A percentile compares a stretch with the other conserved stretches of the same genome.
Evolutionary conservation across 2,329 filamentous ascomycete species (phyloP).

Genomic region (Talaromyces sp.): DNA sequence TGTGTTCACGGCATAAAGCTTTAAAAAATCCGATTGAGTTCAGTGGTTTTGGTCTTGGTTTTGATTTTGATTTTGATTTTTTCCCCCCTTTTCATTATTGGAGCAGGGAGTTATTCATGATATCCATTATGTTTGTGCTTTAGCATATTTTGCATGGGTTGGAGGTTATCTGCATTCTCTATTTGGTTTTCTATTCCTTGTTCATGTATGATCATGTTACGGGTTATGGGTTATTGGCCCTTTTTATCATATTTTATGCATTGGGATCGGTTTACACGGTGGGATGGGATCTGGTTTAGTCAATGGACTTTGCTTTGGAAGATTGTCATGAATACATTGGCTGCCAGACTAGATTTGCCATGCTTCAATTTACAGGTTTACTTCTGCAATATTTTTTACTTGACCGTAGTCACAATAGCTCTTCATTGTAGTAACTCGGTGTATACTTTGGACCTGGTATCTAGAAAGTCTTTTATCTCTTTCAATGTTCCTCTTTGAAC

Average conservation of each 20-base stretch:
- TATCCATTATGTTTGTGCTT: conserved; percentile 22
- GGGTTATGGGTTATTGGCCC: conserved; percentile 9
- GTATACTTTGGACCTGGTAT: too few relatives aligned
- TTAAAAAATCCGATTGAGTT: background rate
- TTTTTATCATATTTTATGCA: conserved; percentile 23
- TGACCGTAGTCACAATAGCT: too few relatives aligned
- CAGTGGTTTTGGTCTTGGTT: background rate
- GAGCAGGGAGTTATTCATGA: conserved; percentile 15
- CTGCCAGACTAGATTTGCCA: background rate
- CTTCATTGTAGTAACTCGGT: too few relatives aligned
- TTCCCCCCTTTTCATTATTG: background rate
- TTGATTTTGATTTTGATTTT: background rate
- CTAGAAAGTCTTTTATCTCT: too few relatives aligned
- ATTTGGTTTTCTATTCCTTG: background rate
- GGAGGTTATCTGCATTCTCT: conserved; percentile 19
- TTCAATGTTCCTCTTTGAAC: too few relatives aligned
- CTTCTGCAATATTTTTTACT: too few relatives aligned
- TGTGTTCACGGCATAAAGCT: conserved; percentile 47
- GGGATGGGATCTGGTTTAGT: conserved; percentile 12
- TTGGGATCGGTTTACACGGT: conserved; percentile 29
- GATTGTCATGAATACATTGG: background rate
- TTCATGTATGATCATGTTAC: conserved; percentile 15
- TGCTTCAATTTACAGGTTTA: background rate
- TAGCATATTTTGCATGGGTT: conserved; percentile 26
- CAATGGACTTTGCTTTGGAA: background rate